Evolutionary conservation across 768 basidiomycete species (phyloP).

Genomic region (Lanmaoa pseudosensibilis): DNA sequence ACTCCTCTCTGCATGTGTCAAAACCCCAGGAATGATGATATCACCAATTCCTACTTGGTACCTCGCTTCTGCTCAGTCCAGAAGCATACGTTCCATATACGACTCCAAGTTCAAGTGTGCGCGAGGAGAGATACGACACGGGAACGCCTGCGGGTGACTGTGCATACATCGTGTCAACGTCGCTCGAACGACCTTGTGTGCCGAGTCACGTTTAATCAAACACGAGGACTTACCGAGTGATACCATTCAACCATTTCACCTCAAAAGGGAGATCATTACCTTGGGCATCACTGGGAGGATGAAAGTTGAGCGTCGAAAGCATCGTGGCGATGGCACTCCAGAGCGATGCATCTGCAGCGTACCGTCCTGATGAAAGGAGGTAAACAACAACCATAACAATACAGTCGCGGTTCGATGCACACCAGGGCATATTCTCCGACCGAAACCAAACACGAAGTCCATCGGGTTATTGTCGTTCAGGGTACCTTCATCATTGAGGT

Average conservation of each 20-base stretch:
- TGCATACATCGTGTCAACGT: not conserved
- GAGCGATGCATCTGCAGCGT: constrained; percentile 6
- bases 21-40: not conserved
- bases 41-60: not conserved
- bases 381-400: not conserved
- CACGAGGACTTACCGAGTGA: not conserved
- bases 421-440: constrained; percentile 5
- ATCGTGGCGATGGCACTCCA: constrained; percentile 7
- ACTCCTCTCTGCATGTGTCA: not conserved
- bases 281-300: not conserved
- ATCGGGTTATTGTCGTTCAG: constrained; percentile 3
- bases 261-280: not conserved
- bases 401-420: not conserved
- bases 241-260: not conserved
- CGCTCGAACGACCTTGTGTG: no score
- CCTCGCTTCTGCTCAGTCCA: not conserved
- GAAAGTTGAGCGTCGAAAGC: constrained; percentile 13
- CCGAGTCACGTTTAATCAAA: not conserved
- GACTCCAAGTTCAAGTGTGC: not conserved
- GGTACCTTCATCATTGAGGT: constrained; percentile 1
- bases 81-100: not conserved
- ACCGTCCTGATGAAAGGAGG: not conserved
- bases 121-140: constrained; percentile 1
- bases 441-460: constrained; percentile 14
- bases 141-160: constrained; percentile 8